Conservation (phyloP, 2,329 filamentous ascomycete genomes). For the Trichophyton simii region DNA sequence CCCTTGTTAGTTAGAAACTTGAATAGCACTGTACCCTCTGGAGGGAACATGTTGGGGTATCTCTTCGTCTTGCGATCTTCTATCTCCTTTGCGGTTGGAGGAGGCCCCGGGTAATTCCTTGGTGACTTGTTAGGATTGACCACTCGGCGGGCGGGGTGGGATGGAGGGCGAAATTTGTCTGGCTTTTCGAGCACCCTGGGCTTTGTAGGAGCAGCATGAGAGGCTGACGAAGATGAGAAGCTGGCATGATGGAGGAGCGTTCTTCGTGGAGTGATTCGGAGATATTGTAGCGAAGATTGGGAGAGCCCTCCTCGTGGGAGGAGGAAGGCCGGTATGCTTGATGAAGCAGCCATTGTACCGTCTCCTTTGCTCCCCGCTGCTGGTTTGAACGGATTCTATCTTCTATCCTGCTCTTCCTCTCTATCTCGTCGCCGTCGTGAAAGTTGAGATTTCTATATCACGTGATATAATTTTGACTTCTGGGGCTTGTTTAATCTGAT, state of each 20-base stretch:
- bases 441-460: background rate
- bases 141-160: constrained; percentile 61
- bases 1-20: constrained; percentile 68
- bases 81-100: constrained; percentile 52
- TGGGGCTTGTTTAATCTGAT: background rate
- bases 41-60: constrained; percentile 84
- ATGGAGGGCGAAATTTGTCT: constrained; percentile 80
- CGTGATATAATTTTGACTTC: background rate
- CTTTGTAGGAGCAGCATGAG: background rate
- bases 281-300: constrained; percentile 17
- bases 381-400: background rate
- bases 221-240: constrained; percentile 15
- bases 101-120: constrained; percentile 59
- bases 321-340: constrained; percentile 52
- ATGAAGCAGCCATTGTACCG: constrained; percentile 11
- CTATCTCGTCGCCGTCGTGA: background rate
- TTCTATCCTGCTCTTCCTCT: background rate
- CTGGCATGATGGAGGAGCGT: constrained; percentile 16
- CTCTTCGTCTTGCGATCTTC: constrained; percentile 54
- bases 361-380: background rate
- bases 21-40: constrained; percentile 66
- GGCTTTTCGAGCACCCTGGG: constrained; percentile 65
- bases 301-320: constrained; percentile 43
- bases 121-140: constrained; percentile 39
- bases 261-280: constrained; percentile 11